Percentiles rank a stretch among this genome's conserved stretches.
Conservation (phyloP, 768 basidiomycete species). For the Thelephora ganbajun region DNA sequence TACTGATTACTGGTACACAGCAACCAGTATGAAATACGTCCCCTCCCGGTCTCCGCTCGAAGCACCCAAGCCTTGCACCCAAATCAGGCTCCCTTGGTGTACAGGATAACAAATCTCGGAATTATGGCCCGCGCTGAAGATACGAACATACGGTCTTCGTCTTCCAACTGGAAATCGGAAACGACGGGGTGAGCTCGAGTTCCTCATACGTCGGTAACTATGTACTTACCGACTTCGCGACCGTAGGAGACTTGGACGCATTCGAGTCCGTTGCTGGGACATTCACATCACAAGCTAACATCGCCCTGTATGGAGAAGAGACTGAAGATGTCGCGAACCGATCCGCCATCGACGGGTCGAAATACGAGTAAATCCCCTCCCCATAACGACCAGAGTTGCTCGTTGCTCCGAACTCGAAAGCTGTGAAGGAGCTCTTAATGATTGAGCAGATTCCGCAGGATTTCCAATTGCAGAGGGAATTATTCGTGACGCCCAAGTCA, state of each 20-base stretch:
- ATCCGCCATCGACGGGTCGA: slow-evolving; percentile 47
- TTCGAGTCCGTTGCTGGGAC: slow-evolving; percentile 19
- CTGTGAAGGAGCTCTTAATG: slow-evolving; percentile 40
- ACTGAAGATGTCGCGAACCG: slow-evolving; percentile 51
- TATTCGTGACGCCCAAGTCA: slow-evolving; percentile 43
- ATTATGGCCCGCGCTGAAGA: slow-evolving; percentile 39
- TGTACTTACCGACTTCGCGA: not conserved
- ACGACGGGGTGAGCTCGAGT: no score
- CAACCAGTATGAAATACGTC: no score
- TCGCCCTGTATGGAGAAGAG: slow-evolving; percentile 51
- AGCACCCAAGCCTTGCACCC: no score
- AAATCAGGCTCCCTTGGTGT: slow-evolving; percentile 14
- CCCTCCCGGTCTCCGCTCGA: no score
- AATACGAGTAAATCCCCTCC: slow-evolving; percentile 49
- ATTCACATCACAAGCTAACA: slow-evolving; percentile 43
- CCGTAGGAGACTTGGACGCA: not conserved
- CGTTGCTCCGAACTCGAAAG: slow-evolving; percentile 40
- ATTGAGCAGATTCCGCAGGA: slow-evolving; percentile 56
- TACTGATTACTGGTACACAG: no score
- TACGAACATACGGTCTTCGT: slow-evolving; percentile 39
- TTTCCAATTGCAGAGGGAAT: slow-evolving; percentile 36
- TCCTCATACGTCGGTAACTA: no score
- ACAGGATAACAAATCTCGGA: slow-evolving; percentile 47
- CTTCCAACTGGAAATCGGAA: slow-evolving; percentile 22
- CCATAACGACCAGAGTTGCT: slow-evolving; percentile 45